Conservation (phyloP, 345 rosid genomes). For the Passiflora organensis region DNA sequence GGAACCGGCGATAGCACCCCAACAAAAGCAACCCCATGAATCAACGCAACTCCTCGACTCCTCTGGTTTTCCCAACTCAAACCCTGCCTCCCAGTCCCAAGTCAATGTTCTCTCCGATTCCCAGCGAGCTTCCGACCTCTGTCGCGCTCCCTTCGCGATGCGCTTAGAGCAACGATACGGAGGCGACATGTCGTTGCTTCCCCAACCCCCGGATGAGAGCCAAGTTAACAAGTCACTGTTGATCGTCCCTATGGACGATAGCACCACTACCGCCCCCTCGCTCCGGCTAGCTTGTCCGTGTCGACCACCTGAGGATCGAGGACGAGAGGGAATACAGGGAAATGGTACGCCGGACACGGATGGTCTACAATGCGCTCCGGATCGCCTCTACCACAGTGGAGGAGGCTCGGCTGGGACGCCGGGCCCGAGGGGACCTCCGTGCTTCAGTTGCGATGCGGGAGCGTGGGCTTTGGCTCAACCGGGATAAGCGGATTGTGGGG, state of each 20-base stretch:
- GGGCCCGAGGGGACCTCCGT: slow-evolving; percentile 28
- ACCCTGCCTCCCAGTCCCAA: slow-evolving; percentile 21
- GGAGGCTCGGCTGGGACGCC: slow-evolving; percentile 17
- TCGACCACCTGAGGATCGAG: slow-evolving; percentile 49
- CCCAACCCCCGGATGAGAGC: slow-evolving; percentile 34
- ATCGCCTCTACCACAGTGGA: slow-evolving; percentile 42
- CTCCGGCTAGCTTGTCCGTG: slow-evolving; percentile 79
- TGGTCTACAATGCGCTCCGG: slow-evolving; percentile 60
- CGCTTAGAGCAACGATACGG: slow-evolving; percentile 28
- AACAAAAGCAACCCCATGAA: slow-evolving; percentile 8
- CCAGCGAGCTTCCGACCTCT: slow-evolving; percentile 45
- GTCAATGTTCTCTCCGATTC: slow-evolving; percentile 46
- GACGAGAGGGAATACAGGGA: slow-evolving; percentile 59
- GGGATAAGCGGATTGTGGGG: slow-evolving; percentile 80
- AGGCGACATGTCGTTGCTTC: slow-evolving; percentile 20
- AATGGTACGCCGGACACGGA: slow-evolving; percentile 51
- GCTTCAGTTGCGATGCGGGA: slow-evolving; percentile 47
- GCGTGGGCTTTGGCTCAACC: slow-evolving; percentile 60
- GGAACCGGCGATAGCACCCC: neutral
- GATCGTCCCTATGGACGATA: slow-evolving; percentile 40
- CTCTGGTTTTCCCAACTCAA: slow-evolving; percentile 30
- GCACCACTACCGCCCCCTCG: slow-evolving; percentile 7
- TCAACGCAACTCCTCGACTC: slow-evolving; percentile 28
- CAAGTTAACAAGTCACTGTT: slow-evolving; percentile 29
- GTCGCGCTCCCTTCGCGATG: slow-evolving; percentile 52